phyloP scores from a whole-genome alignment of 345 rosid genomes.

The Adansonia digitata region DNA sequence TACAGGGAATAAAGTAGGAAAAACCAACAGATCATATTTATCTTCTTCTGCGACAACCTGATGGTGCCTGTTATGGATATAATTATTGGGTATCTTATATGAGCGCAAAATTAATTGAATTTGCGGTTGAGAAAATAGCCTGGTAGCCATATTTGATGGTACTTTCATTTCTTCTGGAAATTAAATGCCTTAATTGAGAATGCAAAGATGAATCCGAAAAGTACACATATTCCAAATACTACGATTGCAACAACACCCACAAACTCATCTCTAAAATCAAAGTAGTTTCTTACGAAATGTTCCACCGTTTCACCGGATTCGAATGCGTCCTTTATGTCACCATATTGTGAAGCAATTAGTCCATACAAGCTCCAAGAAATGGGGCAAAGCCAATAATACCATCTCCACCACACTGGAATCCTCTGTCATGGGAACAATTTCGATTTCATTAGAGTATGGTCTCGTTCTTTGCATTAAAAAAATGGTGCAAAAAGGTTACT shows the following conservation, averaged over 20 bases:
- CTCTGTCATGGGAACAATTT: slow-evolving; percentile 31
- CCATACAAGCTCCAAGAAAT: slow-evolving; percentile 57
- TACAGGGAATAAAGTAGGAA: not conserved
- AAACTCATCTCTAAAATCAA: slow-evolving; percentile 55
- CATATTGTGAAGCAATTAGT: slow-evolving; percentile 47
- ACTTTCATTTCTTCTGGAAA: slow-evolving; percentile 59
- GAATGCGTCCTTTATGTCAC: slow-evolving; percentile 37
- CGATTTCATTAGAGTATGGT: not conserved
- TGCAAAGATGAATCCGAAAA: slow-evolving; percentile 67
- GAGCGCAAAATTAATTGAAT: not conserved
- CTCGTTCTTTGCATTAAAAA: not conserved
- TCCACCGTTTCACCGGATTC: slow-evolving; percentile 43
- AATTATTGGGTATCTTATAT: not conserved
- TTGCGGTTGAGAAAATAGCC: not conserved
- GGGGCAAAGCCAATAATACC: slow-evolving; percentile 59
- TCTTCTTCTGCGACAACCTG: not conserved
- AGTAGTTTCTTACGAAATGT: slow-evolving; percentile 48
- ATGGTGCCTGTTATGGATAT: not conserved
- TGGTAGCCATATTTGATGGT: not conserved
- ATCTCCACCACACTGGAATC: slow-evolving; percentile 68
- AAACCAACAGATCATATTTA: not conserved
- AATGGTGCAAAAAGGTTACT: not conserved
- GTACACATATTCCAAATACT: slow-evolving; percentile 41
- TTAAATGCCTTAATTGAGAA: slow-evolving; percentile 62
- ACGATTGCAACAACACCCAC: slow-evolving; percentile 47